phyloP scores from a whole-genome alignment of 192 early-diverging fungal genomes.

The Dispira simplex region DNA sequence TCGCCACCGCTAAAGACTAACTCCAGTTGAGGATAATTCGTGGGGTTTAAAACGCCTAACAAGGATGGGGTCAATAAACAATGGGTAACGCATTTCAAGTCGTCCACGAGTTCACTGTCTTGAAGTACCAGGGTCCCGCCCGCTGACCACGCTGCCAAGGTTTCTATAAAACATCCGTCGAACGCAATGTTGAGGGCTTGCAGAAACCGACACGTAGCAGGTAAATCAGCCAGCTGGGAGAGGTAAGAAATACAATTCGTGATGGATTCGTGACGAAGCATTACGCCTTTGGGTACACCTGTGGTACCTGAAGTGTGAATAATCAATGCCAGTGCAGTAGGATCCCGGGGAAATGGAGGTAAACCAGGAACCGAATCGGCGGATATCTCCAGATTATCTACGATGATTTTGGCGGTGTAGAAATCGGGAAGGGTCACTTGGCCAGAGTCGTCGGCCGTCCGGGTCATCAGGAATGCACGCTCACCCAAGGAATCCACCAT shows the following conservation, averaged over 20 bases:
- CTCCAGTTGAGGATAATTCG: background rate
- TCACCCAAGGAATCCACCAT: no score
- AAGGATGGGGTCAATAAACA: background rate
- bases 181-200: conserved; percentile 5
- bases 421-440: no score
- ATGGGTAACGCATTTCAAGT: background rate
- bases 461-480: no score
- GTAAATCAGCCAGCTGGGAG: background rate
- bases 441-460: no score
- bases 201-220: background rate
- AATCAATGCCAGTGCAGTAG: no score
- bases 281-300: no score
- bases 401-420: no score
- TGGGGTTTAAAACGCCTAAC: background rate
- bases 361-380: no score
- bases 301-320: no score
- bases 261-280: background rate
- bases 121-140: conserved; percentile 8
- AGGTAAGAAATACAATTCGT: background rate
- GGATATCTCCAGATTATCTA: no score
- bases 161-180: background rate
- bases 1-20: background rate
- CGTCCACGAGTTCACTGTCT: background rate
- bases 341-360: no score
- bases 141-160: background rate